These are phyloP conservation scores for Vanderwaltozyma verrucispora DNA, from an alignment of 805 yeast species.

Conservation along the genomic window DNA sequence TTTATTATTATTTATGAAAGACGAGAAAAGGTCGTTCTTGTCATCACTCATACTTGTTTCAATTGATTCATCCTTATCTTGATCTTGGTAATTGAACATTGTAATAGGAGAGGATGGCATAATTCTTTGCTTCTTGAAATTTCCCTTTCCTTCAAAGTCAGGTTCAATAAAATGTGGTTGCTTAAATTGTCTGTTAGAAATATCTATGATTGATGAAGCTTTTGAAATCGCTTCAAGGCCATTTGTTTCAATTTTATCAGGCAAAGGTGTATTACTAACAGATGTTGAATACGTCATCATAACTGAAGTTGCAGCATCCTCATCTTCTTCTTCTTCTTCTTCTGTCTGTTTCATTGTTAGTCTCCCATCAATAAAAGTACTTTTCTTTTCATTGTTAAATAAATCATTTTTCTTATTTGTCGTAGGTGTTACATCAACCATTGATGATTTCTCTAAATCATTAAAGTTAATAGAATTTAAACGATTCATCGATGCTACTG, in stretches of 20 bases:
- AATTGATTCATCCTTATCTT: not conserved
- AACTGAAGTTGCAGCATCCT: slow-evolving; percentile 15
- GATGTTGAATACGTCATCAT: slow-evolving; percentile 13
- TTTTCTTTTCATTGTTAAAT: not conserved
- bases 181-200: not conserved
- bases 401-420: not conserved
- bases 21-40: slow-evolving; percentile 18
- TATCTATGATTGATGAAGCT: slow-evolving; percentile 5
- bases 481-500: too few relatives aligned
- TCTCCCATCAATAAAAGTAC: not conserved
- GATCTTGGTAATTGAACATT: slow-evolving; percentile 18
- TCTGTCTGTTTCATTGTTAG: slow-evolving; percentile 2
- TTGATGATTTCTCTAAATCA: slow-evolving; percentile 23
- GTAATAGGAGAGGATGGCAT: slow-evolving; percentile 28
- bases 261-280: slow-evolving; percentile 5
- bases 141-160: slow-evolving; percentile 3
- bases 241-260: slow-evolving; percentile 1
- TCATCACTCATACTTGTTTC: slow-evolving; percentile 4
- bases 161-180: not conserved
- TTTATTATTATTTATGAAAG: slow-evolving; percentile 8
- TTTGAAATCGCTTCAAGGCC: slow-evolving; percentile 2
- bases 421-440: slow-evolving; percentile 12
- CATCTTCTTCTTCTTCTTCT: slow-evolving; percentile 10
- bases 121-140: slow-evolving; percentile 16
- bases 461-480: not conserved